These are phyloP conservation scores for Colletotrichum sp. DNA, from an alignment of 2,329 filamentous ascomycete species.

Conservation along the genomic window DNA sequence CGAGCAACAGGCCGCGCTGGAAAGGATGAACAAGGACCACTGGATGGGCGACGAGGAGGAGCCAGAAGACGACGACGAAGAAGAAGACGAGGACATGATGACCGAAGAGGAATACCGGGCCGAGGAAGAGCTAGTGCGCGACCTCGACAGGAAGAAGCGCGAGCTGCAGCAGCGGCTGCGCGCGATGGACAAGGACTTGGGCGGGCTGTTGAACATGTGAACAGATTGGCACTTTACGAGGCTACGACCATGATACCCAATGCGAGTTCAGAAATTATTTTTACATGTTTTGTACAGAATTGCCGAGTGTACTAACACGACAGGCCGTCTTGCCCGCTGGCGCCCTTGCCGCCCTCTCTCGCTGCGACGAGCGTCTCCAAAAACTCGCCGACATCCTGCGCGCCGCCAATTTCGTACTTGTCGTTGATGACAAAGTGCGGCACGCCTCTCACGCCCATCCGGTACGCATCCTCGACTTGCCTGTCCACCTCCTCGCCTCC, in stretches of 20 bases:
- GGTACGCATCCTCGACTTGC: constrained; percentile 58
- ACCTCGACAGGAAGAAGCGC: constrained; percentile 61
- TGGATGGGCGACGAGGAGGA: constrained; percentile 61
- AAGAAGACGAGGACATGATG: constrained; percentile 49
- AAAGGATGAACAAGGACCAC: constrained; percentile 72
- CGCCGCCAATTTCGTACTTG: constrained; percentile 70
- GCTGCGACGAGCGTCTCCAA: constrained; percentile 66
- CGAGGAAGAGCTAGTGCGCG: constrained; percentile 70
- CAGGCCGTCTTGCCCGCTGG: not conserved
- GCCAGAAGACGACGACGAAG: constrained; percentile 43
- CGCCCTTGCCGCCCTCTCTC: constrained; percentile 30
- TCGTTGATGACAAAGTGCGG: constrained; percentile 78
- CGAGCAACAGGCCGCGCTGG: constrained; percentile 76
- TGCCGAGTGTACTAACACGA: not conserved
- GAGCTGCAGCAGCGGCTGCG: constrained; percentile 58
- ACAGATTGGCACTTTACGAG: not conserved
- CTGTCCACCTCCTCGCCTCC: constrained; percentile 63
- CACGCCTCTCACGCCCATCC: constrained; percentile 66
- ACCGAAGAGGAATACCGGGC: constrained; percentile 72
- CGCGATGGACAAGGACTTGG: constrained; percentile 61
- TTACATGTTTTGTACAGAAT: not conserved
- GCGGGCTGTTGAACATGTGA: constrained; percentile 59
- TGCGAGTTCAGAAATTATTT: not conserved
- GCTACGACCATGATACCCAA: constrained; percentile 7
- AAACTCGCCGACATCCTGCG: constrained; percentile 73